These are phyloP conservation scores for Camelina hispida DNA, from an alignment of 345 rosid genomes.

Conservation along the genomic window DNA sequence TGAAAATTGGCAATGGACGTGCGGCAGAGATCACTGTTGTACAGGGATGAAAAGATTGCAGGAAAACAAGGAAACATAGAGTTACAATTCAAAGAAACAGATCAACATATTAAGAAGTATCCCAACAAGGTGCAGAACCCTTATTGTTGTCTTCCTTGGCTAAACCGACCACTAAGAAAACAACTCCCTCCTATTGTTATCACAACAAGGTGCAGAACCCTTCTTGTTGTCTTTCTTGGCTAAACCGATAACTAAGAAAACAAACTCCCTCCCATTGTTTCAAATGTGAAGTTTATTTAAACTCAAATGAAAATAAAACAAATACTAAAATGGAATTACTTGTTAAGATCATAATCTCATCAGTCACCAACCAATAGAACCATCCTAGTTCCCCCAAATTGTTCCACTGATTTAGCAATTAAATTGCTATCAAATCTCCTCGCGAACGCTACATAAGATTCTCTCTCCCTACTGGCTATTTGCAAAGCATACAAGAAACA, in stretches of 20 bases:
- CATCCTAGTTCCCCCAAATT: neutral
- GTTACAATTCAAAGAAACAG: constrained; percentile 12
- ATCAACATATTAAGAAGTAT: neutral
- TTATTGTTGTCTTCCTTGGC: no score
- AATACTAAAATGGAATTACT: neutral
- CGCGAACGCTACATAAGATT: neutral
- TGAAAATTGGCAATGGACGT: constrained; percentile 65
- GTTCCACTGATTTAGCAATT: neutral
- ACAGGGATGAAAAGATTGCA: constrained; percentile 5
- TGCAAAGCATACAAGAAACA: constrained; percentile 7
- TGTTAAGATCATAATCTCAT: constrained; percentile 21
- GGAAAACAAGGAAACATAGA: neutral
- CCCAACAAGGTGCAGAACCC: no score
- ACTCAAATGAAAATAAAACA: no score
- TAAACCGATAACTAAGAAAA: no score
- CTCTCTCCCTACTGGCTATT: constrained; percentile 8
- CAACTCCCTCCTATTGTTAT: no score
- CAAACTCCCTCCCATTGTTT: neutral
- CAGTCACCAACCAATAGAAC: constrained; percentile 14
- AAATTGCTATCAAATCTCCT: constrained; percentile 6
- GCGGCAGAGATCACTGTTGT: constrained; percentile 51
- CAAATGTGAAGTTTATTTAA: neutral
- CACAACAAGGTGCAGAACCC: no score
- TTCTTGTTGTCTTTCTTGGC: no score
- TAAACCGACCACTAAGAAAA: no score